Conservation (phyloP, 2,329 filamentous ascomycete genomes). For the Microsporum canis region DNA sequence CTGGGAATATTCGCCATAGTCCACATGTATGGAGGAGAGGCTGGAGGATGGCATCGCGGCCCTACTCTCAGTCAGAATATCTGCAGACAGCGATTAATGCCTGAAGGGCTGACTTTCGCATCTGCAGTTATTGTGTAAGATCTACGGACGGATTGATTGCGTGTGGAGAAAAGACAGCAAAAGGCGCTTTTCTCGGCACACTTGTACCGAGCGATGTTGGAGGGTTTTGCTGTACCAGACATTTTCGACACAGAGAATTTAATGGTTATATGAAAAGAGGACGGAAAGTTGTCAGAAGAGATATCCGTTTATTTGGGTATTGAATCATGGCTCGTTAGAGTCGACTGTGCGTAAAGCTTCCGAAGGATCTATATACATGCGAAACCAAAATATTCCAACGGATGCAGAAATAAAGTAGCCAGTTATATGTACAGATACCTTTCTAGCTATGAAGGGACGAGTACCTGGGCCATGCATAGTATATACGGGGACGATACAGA, state of each 20-base stretch:
- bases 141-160: not conserved
- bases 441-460: not conserved
- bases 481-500: not conserved
- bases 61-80: not conserved
- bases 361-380: not conserved
- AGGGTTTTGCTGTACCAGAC: not conserved
- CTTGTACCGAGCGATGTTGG: not conserved
- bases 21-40: not conserved
- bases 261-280: not conserved
- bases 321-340: not conserved
- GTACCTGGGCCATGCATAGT: not conserved
- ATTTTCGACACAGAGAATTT: not conserved
- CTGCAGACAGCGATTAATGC: not conserved
- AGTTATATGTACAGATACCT: not conserved
- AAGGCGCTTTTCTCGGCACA: not conserved
- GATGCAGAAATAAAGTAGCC: not conserved
- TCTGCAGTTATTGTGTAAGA: not conserved
- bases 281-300: not conserved
- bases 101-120: not conserved
- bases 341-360: not conserved
- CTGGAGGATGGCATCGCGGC: not conserved
- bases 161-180: not conserved
- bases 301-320: not conserved
- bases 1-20: constrained; percentile 16
- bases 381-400: not conserved